Conservation (phyloP, 2,329 filamentous ascomycete species). For the Aspergillus brasiliensis region DNA sequence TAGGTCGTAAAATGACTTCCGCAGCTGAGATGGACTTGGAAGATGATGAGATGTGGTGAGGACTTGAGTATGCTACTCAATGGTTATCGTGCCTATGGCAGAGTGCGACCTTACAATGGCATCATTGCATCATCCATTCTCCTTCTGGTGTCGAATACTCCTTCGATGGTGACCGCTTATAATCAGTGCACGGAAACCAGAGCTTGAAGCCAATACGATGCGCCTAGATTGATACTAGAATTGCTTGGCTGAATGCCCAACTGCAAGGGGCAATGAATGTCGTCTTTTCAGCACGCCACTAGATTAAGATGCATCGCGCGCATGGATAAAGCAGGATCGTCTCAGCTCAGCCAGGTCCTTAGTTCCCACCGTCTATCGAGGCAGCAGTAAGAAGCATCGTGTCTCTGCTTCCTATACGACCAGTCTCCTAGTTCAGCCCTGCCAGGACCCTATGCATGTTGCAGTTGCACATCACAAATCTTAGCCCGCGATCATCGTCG, state of each 20-base stretch:
- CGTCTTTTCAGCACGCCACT: background rate
- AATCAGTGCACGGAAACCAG: background rate
- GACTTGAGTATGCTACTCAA: background rate
- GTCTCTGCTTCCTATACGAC: background rate
- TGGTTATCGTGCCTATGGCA: background rate
- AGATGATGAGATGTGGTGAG: conserved; percentile 16
- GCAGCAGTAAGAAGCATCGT: no score
- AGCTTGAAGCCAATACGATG: background rate
- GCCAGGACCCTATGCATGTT: background rate
- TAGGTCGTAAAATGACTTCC: conserved; percentile 19
- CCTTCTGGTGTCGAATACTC: no score
- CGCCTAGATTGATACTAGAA: background rate
- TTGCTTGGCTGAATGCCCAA: background rate
- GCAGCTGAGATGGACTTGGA: conserved; percentile 28
- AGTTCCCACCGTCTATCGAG: no score
- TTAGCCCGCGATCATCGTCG: conserved; percentile 6
- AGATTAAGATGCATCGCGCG: background rate
- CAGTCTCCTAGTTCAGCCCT: background rate
- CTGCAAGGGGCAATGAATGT: background rate
- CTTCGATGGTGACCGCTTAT: no score
- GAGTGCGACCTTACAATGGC: background rate
- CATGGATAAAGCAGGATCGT: background rate
- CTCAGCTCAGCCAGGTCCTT: no score
- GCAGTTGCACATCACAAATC: conserved; percentile 1
- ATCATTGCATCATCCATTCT: background rate